Conservation (phyloP, 768 basidiomycete species). For the Russula sp. region DNA sequence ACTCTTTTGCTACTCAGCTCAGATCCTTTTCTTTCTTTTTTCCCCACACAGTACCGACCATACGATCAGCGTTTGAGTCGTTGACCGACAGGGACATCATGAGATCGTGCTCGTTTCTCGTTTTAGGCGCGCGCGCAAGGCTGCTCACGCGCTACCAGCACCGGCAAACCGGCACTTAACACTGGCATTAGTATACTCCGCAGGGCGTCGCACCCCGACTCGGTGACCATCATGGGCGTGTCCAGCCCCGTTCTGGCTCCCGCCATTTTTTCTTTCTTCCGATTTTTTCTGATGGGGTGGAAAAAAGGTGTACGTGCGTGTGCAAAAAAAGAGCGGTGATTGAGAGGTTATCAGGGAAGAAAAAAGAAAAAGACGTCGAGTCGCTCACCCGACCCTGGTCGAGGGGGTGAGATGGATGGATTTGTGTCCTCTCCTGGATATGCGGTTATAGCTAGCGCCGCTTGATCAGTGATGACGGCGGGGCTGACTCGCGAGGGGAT, state of each 20-base stretch:
- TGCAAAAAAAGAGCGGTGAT: background rate
- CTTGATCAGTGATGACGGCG: background rate
- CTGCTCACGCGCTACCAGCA: too few relatives aligned
- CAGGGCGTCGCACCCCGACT: too few relatives aligned
- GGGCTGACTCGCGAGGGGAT: too few relatives aligned
- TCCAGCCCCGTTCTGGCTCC: too few relatives aligned
- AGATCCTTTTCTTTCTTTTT: too few relatives aligned
- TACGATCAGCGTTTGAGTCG: background rate
- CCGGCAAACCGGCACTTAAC: too few relatives aligned
- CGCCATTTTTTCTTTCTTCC: too few relatives aligned
- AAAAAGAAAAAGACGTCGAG: background rate
- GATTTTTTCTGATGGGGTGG: slow-evolving; percentile 1
- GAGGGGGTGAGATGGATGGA: background rate
- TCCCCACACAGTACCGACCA: background rate
- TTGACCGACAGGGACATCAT: background rate
- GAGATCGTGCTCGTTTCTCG: too few relatives aligned
- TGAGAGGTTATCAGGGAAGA: background rate
- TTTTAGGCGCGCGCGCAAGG: too few relatives aligned
- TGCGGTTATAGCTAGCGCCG: background rate
- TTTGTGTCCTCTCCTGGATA: background rate
- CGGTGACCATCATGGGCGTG: too few relatives aligned
- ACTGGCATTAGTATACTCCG: too few relatives aligned
- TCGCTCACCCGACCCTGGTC: background rate
- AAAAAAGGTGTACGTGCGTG: background rate
- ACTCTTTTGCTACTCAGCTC: background rate